Conservation (phyloP, 345 rosid species). For the Eucalyptus caleyi region DNA sequence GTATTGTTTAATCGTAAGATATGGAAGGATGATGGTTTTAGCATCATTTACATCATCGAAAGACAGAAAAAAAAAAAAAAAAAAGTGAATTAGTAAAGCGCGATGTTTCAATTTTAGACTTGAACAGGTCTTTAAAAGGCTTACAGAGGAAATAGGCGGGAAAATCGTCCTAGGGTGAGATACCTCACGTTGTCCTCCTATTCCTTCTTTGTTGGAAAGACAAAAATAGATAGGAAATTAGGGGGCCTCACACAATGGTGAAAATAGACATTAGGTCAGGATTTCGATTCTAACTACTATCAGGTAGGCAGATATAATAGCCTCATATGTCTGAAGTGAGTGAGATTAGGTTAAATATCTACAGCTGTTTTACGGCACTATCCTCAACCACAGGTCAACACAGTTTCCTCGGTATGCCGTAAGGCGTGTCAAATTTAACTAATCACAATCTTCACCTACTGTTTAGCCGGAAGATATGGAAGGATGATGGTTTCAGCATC, state of each 20-base stretch:
- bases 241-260: accelerated
- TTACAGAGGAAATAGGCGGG: accelerated
- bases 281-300: too few relatives aligned
- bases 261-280: too few relatives aligned
- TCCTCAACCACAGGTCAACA: too few relatives aligned
- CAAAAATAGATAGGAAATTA: too few relatives aligned
- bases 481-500: not conserved
- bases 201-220: accelerated
- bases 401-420: too few relatives aligned
- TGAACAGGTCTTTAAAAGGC: accelerated
- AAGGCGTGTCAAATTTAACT: not conserved
- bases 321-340: accelerated
- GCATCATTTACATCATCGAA: not conserved
- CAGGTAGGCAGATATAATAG: too few relatives aligned
- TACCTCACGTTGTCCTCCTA: accelerated
- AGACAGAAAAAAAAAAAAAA: not conserved
- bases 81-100: not conserved
- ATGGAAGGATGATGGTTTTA: not conserved
- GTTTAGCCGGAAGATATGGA: not conserved
- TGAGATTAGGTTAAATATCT: accelerated
- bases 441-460: not conserved
- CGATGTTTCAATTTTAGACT: not conserved
- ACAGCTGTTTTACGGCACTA: too few relatives aligned
- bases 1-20: not conserved
- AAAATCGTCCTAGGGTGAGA: accelerated